These are phyloP conservation scores for Podila clonocystis DNA, from an alignment of 192 early-diverging fungal species.

Conservation along the genomic window DNA sequence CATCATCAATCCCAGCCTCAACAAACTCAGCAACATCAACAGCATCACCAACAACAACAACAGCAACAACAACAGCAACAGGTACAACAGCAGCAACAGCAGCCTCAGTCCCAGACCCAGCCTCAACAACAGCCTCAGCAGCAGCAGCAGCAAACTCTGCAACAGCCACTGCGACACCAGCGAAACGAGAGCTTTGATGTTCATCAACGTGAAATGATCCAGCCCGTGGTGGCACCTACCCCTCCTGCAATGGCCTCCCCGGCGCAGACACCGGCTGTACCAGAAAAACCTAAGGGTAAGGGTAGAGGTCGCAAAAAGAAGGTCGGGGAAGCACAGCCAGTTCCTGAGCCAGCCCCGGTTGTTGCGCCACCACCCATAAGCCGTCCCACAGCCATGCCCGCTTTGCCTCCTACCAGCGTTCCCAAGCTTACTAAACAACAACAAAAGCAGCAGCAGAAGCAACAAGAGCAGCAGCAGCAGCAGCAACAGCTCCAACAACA, in stretches of 20 bases:
- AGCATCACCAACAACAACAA: conserved; percentile 10
- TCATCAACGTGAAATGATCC: neutral
- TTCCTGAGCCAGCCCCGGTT: neutral
- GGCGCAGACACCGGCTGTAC: neutral
- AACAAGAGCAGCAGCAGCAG: conserved; percentile 14
- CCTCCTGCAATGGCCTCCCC: neutral
- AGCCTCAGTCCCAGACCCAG: neutral
- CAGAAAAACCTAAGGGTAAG: neutral
- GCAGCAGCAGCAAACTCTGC: conserved; percentile 29
- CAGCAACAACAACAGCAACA: conserved; percentile 5
- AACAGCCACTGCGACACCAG: conserved; percentile 13
- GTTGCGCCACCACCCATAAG: neutral
- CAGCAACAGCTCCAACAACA: conserved; percentile 14
- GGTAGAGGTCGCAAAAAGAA: neutral
- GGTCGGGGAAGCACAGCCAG: neutral
- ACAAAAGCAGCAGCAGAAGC: conserved; percentile 11
- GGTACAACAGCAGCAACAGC: conserved; percentile 23
- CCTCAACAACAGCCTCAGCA: conserved; percentile 19
- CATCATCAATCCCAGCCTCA: conserved; percentile 20
- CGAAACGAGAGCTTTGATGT: neutral
- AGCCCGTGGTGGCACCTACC: conserved; percentile 2
- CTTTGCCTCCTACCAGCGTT: neutral
- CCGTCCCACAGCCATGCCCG: neutral
- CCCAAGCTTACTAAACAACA: conserved; percentile 1
- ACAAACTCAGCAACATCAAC: conserved; percentile 17